phyloP scores from a whole-genome alignment of 1,284 basidiomycete genomes.

The Rhodotorula sp. region DNA sequence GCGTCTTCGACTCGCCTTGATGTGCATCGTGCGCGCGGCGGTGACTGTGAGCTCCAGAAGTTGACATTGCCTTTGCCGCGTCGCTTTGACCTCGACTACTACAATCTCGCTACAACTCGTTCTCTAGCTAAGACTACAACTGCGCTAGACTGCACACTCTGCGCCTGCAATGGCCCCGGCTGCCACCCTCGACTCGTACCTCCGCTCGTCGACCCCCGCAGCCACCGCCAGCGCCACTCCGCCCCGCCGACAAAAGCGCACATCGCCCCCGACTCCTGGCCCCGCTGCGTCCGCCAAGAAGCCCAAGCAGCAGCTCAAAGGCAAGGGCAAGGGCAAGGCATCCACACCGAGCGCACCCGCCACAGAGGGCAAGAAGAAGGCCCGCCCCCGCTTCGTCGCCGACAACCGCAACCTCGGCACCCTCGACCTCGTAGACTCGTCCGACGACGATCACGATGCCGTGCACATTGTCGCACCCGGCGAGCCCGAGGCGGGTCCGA shows the following conservation, averaged over 20 bases:
- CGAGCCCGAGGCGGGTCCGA: neutral
- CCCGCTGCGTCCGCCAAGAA: neutral
- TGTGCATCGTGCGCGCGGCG: constrained; percentile 3
- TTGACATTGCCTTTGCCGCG: too few species aligned
- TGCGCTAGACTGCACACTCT: too few species aligned
- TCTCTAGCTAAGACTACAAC: too few species aligned
- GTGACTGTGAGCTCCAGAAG: neutral
- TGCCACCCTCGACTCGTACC: neutral
- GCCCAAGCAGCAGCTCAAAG: neutral
- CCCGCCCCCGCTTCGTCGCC: neutral
- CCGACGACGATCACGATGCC: constrained; percentile 5
- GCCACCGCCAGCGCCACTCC: neutral
- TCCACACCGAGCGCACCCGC: neutral
- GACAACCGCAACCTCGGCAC: constrained; percentile 35
- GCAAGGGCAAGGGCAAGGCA: neutral
- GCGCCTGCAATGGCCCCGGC: neutral
- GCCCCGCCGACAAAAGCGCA: neutral
- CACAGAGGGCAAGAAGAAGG: constrained; percentile 3
- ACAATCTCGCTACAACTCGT: too few species aligned
- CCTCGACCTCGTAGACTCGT: constrained; percentile 24
- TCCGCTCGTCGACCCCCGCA: neutral
- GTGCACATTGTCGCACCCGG: neutral
- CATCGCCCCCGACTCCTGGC: neutral
- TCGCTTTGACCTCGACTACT: too few species aligned
- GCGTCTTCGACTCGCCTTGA: neutral